Evolutionary conservation across 495 filamentous ascomycete genomes (phyloP).

Genomic region (Xanthoparmelia taractica): DNA sequence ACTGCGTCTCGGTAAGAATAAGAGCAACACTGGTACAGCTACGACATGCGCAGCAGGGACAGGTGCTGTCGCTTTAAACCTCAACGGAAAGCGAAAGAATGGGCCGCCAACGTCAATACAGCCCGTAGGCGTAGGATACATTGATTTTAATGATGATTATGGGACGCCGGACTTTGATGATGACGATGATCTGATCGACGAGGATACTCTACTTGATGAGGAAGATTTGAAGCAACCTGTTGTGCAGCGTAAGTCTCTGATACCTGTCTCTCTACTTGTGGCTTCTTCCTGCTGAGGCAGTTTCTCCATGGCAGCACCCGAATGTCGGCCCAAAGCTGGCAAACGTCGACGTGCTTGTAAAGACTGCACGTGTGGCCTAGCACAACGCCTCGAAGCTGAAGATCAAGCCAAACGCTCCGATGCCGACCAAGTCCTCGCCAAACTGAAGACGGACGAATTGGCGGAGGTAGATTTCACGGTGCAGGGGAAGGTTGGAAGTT

Average conservation of each 20-base stretch:
- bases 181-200: conserved; percentile 82
- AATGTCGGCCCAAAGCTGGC: conserved; percentile 73
- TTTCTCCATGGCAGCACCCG: conserved; percentile 48
- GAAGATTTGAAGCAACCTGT: conserved; percentile 69
- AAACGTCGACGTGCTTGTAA: conserved; percentile 92
- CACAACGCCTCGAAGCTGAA: conserved; percentile 33
- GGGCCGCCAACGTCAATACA: conserved; percentile 20
- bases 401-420: conserved; percentile 36
- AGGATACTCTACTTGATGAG: conserved; percentile 74
- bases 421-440: conserved; percentile 54
- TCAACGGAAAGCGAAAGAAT: conserved; percentile 43
- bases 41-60: conserved; percentile 27
- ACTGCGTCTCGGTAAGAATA: conserved; percentile 59
- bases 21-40: conserved; percentile 29
- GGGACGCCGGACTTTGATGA: conserved; percentile 50
- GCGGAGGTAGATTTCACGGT: conserved; percentile 92
- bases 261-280: neutral
- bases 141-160: conserved; percentile 63
- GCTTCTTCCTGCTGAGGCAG: conserved; percentile 6
- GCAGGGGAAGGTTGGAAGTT: conserved; percentile 86
- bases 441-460: conserved; percentile 71
- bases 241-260: conserved; percentile 58
- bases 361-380: conserved; percentile 90
- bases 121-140: conserved; percentile 61
- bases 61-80: conserved; percentile 32